Percentiles rank a stretch among this genome's conserved stretches.
These are phyloP conservation scores for Aspergillus spinulosporus DNA, from an alignment of 2,329 filamentous ascomycete species.

Conservation along the genomic window DNA sequence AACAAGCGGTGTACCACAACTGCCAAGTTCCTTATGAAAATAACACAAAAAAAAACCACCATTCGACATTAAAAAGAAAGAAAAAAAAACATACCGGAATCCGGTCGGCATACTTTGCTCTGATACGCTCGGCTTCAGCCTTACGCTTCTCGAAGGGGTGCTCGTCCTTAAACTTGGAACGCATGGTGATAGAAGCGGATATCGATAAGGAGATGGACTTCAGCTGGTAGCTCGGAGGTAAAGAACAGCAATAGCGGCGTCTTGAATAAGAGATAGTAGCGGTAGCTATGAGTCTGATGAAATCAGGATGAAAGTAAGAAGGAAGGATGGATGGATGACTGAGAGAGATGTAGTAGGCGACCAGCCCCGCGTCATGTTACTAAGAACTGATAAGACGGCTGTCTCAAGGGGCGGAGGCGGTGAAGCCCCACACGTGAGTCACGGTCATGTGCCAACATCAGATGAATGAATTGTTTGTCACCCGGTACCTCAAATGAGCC, in stretches of 20 bases:
- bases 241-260: constrained; percentile 17
- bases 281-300: constrained; percentile 21
- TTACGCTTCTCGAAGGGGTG: constrained; percentile 99
- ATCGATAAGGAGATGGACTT: constrained; percentile 18
- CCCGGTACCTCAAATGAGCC: neutral
- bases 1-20: constrained; percentile 27
- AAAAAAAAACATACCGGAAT: constrained; percentile 73
- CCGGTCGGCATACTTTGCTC: constrained; percentile 97
- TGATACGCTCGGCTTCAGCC: constrained; percentile 98
- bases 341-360: constrained; percentile 23
- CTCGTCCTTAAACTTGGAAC: constrained; percentile 99
- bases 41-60: neutral
- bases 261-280: constrained; percentile 18
- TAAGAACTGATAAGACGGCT: constrained; percentile 24
- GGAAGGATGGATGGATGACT: constrained; percentile 19
- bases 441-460: constrained; percentile 16
- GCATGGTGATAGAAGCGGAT: constrained; percentile 63
- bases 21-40: constrained; percentile 1
- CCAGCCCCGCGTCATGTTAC: constrained; percentile 32
- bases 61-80: neutral
- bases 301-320: constrained; percentile 34
- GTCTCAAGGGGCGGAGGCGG: constrained; percentile 27
- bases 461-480: constrained; percentile 9
- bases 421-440: constrained; percentile 29
- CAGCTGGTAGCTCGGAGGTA: constrained; percentile 8